Evolutionary conservation across 805 yeast genomes (phyloP).

Genomic region (Barnettozyma californica): DNA sequence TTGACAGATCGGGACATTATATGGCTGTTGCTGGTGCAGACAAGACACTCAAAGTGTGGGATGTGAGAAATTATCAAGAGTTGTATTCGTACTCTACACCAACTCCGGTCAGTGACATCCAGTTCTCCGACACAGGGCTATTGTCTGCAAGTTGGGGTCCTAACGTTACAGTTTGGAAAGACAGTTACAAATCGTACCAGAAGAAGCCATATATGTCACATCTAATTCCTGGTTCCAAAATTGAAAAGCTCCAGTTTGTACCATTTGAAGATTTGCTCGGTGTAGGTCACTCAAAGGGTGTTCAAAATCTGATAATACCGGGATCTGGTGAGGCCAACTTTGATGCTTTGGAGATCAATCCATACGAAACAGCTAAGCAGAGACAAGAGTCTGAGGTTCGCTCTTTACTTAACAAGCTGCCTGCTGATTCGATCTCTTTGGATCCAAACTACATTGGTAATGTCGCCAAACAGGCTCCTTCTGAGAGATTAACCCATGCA

Average conservation of each 20-base stretch:
- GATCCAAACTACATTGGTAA: slow-evolving; percentile 87
- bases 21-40: slow-evolving; percentile 94
- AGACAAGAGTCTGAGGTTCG: slow-evolving; percentile 92
- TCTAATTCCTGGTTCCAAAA: slow-evolving; percentile 68
- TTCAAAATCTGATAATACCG: slow-evolving; percentile 84
- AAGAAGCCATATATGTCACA: slow-evolving; percentile 90
- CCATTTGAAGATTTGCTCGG: slow-evolving; percentile 98
- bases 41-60: slow-evolving; percentile 85
- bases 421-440: slow-evolving; percentile 87
- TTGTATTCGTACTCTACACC: slow-evolving; percentile 62
- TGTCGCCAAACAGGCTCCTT: slow-evolving; percentile 65
- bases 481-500: slow-evolving; percentile 57
- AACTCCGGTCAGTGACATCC: slow-evolving; percentile 76
- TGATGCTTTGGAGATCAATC: slow-evolving; percentile 90
- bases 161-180: slow-evolving; percentile 92
- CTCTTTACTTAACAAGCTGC: slow-evolving; percentile 75
- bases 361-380: slow-evolving; percentile 86
- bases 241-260: slow-evolving; percentile 66
- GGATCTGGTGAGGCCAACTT: slow-evolving; percentile 98
- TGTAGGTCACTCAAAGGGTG: slow-evolving; percentile 73
- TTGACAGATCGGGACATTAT: slow-evolving; percentile 87
- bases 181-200: slow-evolving; percentile 64
- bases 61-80: slow-evolving; percentile 75
- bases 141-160: slow-evolving; percentile 94
- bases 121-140: slow-evolving; percentile 83